Evolutionary conservation across 345 rosid genomes (phyloP).

Genomic region (Eucalyptus curtisii): DNA sequence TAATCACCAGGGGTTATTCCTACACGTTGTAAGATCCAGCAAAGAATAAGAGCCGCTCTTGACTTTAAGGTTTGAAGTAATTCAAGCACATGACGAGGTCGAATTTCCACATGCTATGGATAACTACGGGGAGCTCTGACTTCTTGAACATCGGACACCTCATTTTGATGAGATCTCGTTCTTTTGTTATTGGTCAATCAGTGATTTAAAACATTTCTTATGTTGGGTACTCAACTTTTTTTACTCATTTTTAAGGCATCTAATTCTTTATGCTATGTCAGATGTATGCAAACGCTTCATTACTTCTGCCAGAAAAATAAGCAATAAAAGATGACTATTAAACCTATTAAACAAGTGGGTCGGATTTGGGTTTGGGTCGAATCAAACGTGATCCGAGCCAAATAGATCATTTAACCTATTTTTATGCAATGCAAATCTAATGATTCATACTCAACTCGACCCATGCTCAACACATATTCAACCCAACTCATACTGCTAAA

Average conservation of each 20-base stretch:
- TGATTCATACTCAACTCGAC: too few species aligned
- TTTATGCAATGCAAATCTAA: too few species aligned
- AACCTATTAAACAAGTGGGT: too few species aligned
- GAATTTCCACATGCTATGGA: not conserved
- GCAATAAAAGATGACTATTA: not conserved
- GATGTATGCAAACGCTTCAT: not conserved
- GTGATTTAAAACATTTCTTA: not conserved
- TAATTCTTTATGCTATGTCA: not conserved
- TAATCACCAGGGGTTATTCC: not conserved
- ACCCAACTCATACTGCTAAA: too few species aligned
- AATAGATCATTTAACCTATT: too few species aligned
- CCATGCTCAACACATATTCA: rapidly evolving
- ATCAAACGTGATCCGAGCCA: too few species aligned
- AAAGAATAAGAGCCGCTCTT: not conserved
- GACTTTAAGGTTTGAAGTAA: not conserved
- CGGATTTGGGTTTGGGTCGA: too few species aligned
- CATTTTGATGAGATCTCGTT: not conserved
- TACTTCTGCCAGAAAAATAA: not conserved
- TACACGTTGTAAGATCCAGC: not conserved
- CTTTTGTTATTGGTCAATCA: not conserved
- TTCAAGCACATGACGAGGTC: not conserved
- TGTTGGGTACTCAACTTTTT: not conserved
- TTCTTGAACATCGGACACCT: not conserved
- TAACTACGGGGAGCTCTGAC: not conserved
- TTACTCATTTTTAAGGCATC: not conserved